phyloP scores from a whole-genome alignment of 305 asterid species.

The Fraxinus angustifolia region DNA sequence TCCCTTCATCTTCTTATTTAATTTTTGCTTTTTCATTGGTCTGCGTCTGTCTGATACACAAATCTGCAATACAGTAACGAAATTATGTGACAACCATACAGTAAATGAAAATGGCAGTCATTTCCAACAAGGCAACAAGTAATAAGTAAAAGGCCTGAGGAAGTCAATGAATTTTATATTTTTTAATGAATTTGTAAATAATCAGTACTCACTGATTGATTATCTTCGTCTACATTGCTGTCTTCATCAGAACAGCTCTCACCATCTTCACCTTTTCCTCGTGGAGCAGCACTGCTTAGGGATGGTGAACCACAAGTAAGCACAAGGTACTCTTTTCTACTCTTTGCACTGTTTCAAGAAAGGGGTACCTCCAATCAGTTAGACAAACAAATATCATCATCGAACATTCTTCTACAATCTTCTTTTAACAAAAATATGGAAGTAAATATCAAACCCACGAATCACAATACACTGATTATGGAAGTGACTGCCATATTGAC shows the following conservation, averaged over 20 bases:
- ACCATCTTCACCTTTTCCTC: constrained; percentile 67
- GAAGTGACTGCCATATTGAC: background rate
- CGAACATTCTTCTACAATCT: background rate
- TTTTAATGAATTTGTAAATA: background rate
- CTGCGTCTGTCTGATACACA: constrained; percentile 63
- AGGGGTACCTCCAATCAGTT: background rate
- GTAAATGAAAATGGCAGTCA: background rate
- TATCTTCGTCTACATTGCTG: constrained; percentile 70
- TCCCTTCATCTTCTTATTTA: constrained; percentile 67
- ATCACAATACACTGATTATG: background rate
- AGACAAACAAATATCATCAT: background rate
- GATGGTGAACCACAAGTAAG: constrained; percentile 85
- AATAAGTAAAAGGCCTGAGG: background rate
- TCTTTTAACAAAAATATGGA: background rate
- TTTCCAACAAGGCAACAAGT: background rate
- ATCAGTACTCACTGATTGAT: constrained; percentile 50
- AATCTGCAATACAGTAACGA: constrained; percentile 37
- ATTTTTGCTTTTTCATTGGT: constrained; percentile 65
- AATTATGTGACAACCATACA: background rate
- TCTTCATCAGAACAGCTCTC: constrained; percentile 70
- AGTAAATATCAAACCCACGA: background rate
- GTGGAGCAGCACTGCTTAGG: constrained; percentile 49
- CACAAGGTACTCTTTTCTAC: constrained; percentile 84
- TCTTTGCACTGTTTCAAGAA: constrained; percentile 59
- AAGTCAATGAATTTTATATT: background rate